Conservation (phyloP, 495 filamentous ascomycete species). For the Xylaria curta region DNA sequence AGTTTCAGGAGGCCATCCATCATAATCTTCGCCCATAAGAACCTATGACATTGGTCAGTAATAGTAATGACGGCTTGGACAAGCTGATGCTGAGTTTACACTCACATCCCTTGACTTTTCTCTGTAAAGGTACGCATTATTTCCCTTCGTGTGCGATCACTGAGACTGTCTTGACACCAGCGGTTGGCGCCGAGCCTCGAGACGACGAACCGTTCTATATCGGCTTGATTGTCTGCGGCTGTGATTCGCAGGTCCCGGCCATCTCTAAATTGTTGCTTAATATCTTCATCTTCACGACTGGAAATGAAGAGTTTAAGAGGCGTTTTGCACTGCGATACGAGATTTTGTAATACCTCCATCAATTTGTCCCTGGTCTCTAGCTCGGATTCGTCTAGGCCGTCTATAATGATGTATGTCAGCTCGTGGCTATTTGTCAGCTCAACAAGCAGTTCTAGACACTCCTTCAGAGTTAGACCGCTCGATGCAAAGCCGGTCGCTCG, state of each 20-base stretch:
- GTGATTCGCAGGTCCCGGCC: background rate
- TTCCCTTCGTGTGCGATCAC: background rate
- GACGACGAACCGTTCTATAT: conserved; percentile 1
- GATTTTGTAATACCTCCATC: background rate
- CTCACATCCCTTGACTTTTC: conserved; percentile 1
- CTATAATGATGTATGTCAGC: background rate
- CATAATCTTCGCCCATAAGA: background rate
- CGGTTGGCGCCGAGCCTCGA: background rate
- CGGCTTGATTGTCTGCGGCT: background rate
- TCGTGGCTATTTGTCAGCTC: background rate
- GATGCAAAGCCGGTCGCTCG: background rate
- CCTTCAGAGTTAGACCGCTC: background rate
- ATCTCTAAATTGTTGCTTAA: background rate
- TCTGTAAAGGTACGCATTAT: conserved; percentile 1
- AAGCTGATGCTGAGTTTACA: background rate
- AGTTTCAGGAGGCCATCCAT: conserved; percentile 2
- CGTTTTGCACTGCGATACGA: background rate
- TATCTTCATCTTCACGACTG: conserved; percentile 2
- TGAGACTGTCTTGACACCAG: background rate
- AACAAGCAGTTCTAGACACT: background rate
- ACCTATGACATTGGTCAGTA: background rate
- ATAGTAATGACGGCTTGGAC: background rate
- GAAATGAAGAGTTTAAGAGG: background rate
- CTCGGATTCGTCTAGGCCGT: background rate
- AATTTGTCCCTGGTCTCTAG: background rate